phyloP scores from a whole-genome alignment of 352 stramenopile species.

The Albugo laibachii region DNA sequence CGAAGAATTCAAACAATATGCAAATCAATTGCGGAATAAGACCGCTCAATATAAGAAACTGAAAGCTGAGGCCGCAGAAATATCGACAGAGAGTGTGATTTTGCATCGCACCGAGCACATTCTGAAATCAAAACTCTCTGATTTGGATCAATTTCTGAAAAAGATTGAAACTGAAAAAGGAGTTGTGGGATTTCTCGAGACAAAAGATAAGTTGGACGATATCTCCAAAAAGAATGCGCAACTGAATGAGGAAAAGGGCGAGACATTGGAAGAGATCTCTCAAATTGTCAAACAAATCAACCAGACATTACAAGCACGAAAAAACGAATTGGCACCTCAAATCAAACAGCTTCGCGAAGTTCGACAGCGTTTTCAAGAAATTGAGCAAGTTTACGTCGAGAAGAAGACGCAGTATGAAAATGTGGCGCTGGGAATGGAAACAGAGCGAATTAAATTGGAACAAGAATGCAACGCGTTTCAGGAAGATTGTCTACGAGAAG shows the following conservation, averaged over 20 bases:
- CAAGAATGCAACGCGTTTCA: constrained; percentile 77
- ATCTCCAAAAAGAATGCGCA: constrained; percentile 75
- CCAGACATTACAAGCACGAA: constrained; percentile 77
- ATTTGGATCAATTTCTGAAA: constrained; percentile 70
- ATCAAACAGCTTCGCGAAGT: constrained; percentile 83
- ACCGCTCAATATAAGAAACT: constrained; percentile 83
- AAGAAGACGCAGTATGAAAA: constrained; percentile 82
- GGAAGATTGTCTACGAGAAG: constrained; percentile 73
- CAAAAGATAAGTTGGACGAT: constrained; percentile 71
- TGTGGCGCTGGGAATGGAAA: constrained; percentile 67
- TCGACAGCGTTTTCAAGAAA: constrained; percentile 76
- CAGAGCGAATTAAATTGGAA: constrained; percentile 79
- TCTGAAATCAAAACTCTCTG: constrained; percentile 65
- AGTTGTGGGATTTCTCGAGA: constrained; percentile 72
- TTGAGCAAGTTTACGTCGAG: constrained; percentile 76
- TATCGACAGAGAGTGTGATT: constrained; percentile 79
- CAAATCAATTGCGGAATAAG: constrained; percentile 77
- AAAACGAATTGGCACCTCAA: constrained; percentile 82
- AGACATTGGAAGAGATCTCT: constrained; percentile 89
- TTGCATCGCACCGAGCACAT: constrained; percentile 83
- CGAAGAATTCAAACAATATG: constrained; percentile 83
- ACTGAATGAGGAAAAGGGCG: constrained; percentile 81
- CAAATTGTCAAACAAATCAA: constrained; percentile 83
- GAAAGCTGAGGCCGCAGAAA: constrained; percentile 69
- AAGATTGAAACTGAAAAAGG: constrained; percentile 73